A percentile compares a stretch with the other conserved stretches of the same genome.
These are phyloP conservation scores for Aurinia saxatilis DNA, from an alignment of 345 rosid genomes.

Conservation along the genomic window DNA sequence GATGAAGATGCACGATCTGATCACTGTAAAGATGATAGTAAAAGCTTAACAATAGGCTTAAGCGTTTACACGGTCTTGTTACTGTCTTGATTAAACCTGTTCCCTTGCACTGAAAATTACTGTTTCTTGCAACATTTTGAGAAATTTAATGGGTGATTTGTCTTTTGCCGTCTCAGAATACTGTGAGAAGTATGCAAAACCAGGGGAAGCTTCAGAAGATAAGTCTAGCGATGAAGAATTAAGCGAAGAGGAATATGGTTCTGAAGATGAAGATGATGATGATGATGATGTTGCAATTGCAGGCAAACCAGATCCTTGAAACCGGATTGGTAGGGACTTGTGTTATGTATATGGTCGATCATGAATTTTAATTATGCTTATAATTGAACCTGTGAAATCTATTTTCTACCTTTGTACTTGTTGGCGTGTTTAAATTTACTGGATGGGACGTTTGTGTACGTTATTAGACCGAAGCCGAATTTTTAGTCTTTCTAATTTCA, in stretches of 20 bases:
- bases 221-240: constrained; percentile 83
- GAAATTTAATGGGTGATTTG: not conserved
- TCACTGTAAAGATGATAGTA: not conserved
- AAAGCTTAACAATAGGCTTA: not conserved
- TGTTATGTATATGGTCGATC: constrained; percentile 21
- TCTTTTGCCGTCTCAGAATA: constrained; percentile 40
- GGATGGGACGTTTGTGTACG: constrained; percentile 24
- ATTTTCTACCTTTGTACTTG: constrained; percentile 4
- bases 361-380: constrained; percentile 18
- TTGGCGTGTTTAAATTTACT: constrained; percentile 9
- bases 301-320: constrained; percentile 72
- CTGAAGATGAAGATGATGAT: constrained; percentile 45
- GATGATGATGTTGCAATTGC: constrained; percentile 44
- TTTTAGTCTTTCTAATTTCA: constrained; percentile 7
- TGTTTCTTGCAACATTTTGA: not conserved
- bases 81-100: not conserved
- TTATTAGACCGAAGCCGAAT: constrained; percentile 24
- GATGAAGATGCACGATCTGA: not conserved
- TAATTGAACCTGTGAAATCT: constrained; percentile 17
- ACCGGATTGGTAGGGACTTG: constrained; percentile 1
- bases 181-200: constrained; percentile 81
- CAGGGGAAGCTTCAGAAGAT: constrained; percentile 63
- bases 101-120: no score
- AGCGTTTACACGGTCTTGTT: not conserved
- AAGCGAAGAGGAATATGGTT: constrained; percentile 69